phyloP scores from a whole-genome alignment of 192 early-diverging fungal genomes.

The Backusella circina region DNA sequence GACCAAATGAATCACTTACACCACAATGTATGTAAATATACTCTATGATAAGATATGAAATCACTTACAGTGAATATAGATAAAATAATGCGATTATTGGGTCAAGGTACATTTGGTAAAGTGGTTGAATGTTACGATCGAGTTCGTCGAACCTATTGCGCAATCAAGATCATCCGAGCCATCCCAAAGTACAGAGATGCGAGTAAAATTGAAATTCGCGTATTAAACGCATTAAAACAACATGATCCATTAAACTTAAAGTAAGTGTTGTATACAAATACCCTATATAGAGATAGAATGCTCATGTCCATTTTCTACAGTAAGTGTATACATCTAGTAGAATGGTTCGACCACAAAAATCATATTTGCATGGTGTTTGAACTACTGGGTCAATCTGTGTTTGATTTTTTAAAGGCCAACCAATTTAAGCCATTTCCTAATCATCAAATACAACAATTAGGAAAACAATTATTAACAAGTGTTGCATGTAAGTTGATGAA shows the following conservation, averaged over 20 bases:
- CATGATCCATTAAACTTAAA: conserved; percentile 77
- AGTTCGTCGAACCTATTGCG: conserved; percentile 51
- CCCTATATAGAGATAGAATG: not conserved
- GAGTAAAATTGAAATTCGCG: conserved; percentile 82
- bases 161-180: conserved; percentile 93
- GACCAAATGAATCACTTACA: conserved; percentile 67
- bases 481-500: conserved; percentile 63
- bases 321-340: conserved; percentile 85
- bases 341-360: conserved; percentile 84
- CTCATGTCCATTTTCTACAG: conserved; percentile 35
- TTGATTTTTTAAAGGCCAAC: conserved; percentile 96
- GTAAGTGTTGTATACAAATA: conserved; percentile 41
- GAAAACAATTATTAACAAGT: conserved; percentile 78
- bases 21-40: conserved; percentile 59
- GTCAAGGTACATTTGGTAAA: conserved; percentile 98
- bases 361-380: conserved; percentile 99
- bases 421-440: conserved; percentile 85
- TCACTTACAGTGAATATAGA: conserved; percentile 40
- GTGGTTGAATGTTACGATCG: conserved; percentile 87
- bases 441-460: conserved; percentile 82
- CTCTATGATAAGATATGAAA: not conserved
- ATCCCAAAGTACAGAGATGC: conserved; percentile 95
- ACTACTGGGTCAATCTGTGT: conserved; percentile 79
- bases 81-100: conserved; percentile 79
- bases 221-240: conserved; percentile 75